Evolutionary conservation across 805 yeast genomes (phyloP), one percentile per base, ranked within the genome.

Genomic region (Ogataea allantospora): DNA sequence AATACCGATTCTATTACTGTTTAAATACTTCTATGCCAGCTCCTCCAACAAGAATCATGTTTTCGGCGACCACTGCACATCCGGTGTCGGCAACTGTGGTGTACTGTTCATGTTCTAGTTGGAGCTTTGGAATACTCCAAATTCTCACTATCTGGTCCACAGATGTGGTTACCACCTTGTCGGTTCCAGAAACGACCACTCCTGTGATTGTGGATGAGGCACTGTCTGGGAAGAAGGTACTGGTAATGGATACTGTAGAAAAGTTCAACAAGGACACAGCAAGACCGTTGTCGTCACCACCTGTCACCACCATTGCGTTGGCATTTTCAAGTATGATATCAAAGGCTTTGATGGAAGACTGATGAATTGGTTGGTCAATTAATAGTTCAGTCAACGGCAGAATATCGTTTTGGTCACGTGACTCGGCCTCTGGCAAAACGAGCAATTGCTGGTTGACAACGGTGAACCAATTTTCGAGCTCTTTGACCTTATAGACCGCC

Each of bases 81-180:
- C 96, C 97, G 0, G 96, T 87, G 53, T 91, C 99, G 0, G 97
- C 95, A 23, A 88, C 77, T 0, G 95, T 81, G 2, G 96, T 86
- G 58, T 83, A 85, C 30, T 58, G 58, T 1, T 72, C 65, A 7
- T 70, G 68, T 4, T 30, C 39, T 19, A 77, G 38, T 12, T 37
- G 38, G 3, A 41, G 38, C 25, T 65, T 58, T n/a, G 52, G 55
- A 5, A 67, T 44, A 4, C 59, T 43, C 97, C 97, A 89, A 5
- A 72, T 34, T 37, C 83, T 69, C 0, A 86, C 66, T 4, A 78
- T 68, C 58, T 93, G 99, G 52, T 93, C 99, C 4, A 88, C 95
- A 0, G 96, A 82, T 0, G 84, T 76, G 1, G 83, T 83, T 6
- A 82, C 43, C 7, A 78, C 55, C n/a, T 29, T 45, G 6, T 44